Evolutionary conservation across 2,329 filamentous ascomycete genomes (phyloP).

Genomic region (Colletotrichum truncatum): DNA sequence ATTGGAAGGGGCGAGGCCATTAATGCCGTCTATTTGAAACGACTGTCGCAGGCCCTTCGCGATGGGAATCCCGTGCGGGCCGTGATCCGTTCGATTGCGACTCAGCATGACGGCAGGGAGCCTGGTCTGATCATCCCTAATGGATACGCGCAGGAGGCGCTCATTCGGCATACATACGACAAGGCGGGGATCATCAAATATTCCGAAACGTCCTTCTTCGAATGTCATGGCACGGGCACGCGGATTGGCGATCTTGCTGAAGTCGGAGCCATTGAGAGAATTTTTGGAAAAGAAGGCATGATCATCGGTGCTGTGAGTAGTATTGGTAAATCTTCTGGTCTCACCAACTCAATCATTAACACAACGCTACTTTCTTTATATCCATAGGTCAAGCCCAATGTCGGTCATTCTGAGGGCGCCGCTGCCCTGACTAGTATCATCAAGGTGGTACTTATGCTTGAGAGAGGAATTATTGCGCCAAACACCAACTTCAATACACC

Average conservation of each 20-base stretch:
- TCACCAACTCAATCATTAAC: neutral
- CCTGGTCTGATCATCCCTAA: slow-evolving; percentile 48
- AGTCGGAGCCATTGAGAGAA: slow-evolving; percentile 41
- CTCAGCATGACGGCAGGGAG: slow-evolving; percentile 45
- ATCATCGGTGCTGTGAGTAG: slow-evolving; percentile 39
- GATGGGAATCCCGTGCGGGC: slow-evolving; percentile 46
- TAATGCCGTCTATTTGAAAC: slow-evolving; percentile 49
- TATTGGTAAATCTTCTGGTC: neutral
- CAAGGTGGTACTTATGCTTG: slow-evolving; percentile 39
- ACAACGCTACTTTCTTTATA: neutral
- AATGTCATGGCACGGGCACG: slow-evolving; percentile 58
- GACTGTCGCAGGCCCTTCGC: slow-evolving; percentile 46
- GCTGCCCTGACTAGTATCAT: slow-evolving; percentile 41
- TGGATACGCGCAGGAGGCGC: slow-evolving; percentile 35
- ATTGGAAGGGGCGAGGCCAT: slow-evolving; percentile 51
- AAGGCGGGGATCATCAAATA: slow-evolving; percentile 25
- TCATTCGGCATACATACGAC: slow-evolving; percentile 39
- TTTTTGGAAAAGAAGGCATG: slow-evolving; percentile 39
- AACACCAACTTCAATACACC: slow-evolving; percentile 26
- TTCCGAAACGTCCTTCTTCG: slow-evolving; percentile 38
- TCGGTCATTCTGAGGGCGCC: slow-evolving; percentile 47
- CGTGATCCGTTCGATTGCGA: slow-evolving; percentile 38
- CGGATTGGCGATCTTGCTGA: slow-evolving; percentile 52
- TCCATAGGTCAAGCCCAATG: slow-evolving; percentile 43
- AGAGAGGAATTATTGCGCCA: slow-evolving; percentile 13